phyloP scores from a whole-genome alignment of 2,329 filamentous ascomycete species.

The Aspergillus nomiae region DNA sequence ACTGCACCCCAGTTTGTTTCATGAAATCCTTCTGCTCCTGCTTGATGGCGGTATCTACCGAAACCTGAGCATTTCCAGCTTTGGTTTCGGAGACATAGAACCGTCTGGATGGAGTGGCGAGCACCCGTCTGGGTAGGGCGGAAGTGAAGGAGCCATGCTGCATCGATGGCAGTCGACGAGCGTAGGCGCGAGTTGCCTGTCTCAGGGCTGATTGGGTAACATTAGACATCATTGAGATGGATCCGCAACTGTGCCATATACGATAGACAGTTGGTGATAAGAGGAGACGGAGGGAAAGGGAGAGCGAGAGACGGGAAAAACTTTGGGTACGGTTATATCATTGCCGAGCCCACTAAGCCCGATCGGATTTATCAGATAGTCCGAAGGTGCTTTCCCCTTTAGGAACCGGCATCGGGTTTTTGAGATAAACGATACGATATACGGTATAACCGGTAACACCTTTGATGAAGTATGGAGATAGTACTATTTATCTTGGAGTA shows the following conservation, averaged over 20 bases:
- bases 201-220: conserved; percentile 70
- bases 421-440: not conserved
- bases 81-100: conserved; percentile 84
- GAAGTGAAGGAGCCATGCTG: conserved; percentile 40
- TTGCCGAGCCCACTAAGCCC: conserved; percentile 27
- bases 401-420: conserved; percentile 15
- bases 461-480: not conserved
- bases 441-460: not conserved
- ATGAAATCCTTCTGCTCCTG: conserved; percentile 81
- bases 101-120: conserved; percentile 51
- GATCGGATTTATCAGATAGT: conserved; percentile 28
- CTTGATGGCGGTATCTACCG: conserved; percentile 79
- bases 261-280: conserved; percentile 25
- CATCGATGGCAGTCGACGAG: conserved; percentile 51
- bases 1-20: conserved; percentile 56
- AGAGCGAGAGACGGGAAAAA: conserved; percentile 25
- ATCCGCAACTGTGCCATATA: conserved; percentile 24
- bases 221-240: conserved; percentile 58
- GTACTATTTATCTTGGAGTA: not conserved
- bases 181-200: conserved; percentile 68
- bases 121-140: conserved; percentile 42
- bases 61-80: conserved; percentile 69
- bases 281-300: conserved; percentile 11
- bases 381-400: conserved; percentile 17
- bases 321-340: conserved; percentile 31